phyloP scores from a whole-genome alignment of 495 filamentous ascomycete species.

The Penicillium canescens region DNA sequence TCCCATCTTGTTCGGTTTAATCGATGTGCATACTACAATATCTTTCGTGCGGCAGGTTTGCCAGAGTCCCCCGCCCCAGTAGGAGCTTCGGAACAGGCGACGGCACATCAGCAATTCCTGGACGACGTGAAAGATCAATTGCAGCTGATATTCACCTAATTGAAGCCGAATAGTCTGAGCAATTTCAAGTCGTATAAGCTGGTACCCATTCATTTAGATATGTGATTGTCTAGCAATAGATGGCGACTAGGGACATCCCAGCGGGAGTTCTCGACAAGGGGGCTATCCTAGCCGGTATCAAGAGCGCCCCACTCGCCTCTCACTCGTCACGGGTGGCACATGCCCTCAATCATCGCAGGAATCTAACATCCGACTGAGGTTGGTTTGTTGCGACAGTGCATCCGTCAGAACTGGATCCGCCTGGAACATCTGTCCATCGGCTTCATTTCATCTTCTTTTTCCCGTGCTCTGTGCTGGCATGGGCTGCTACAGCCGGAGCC shows the following conservation, averaged over 20 bases:
- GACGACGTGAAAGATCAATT: conserved; percentile 11
- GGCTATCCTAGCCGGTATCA: conserved; percentile 3
- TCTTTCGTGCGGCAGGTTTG: conserved; percentile 1
- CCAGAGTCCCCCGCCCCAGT: neutral
- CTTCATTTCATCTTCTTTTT: neutral
- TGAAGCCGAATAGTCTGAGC: conserved; percentile 3
- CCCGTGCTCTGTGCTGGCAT: neutral
- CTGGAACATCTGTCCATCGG: conserved; percentile 2
- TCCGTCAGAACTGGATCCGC: conserved; percentile 1
- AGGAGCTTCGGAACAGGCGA: conserved; percentile 4
- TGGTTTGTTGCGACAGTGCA: conserved; percentile 2
- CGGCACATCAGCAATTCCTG: conserved; percentile 12
- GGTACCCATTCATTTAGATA: neutral
- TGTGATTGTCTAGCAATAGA: conserved; percentile 1
- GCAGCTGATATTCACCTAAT: neutral
- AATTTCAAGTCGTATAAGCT: conserved; percentile 2
- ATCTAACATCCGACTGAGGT: conserved; percentile 7
- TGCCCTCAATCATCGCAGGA: conserved; percentile 10
- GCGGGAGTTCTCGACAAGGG: conserved; percentile 1
- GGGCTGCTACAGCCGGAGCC: too few species aligned
- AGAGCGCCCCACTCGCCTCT: neutral
- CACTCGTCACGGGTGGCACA: conserved; percentile 7
- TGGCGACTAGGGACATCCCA: conserved; percentile 11
- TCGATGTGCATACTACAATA: too few species aligned
- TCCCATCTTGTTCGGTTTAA: conserved; percentile 4